These are phyloP conservation scores for Schoenoplectus triqueter DNA, from an alignment of 202 grass and related monocot genomes.

Conservation along the genomic window DNA sequence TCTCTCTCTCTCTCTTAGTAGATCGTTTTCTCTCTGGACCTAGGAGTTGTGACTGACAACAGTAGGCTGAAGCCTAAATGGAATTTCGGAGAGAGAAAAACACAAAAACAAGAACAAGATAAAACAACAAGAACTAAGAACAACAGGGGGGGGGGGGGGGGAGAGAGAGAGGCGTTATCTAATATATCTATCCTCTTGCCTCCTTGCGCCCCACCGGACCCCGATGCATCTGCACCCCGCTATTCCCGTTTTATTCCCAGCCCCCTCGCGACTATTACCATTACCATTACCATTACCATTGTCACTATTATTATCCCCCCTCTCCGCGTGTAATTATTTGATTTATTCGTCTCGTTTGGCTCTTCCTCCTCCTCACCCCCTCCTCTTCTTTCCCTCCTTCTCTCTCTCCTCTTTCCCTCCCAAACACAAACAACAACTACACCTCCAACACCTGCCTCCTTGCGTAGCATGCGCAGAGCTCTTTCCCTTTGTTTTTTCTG, in stretches of 20 bases:
- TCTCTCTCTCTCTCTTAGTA: constrained; percentile 24
- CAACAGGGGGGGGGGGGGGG: too few species aligned
- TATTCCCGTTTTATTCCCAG: constrained; percentile 33
- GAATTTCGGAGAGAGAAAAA: too few species aligned
- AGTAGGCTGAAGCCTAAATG: too few species aligned
- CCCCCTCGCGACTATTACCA: constrained; percentile 36
- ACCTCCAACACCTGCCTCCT: constrained; percentile 20
- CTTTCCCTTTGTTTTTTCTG: constrained; percentile 69
- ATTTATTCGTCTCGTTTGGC: constrained; percentile 19
- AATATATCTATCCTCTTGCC: not conserved
- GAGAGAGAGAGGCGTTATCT: too few species aligned
- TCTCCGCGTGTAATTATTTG: constrained; percentile 27
- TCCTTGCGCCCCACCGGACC: constrained; percentile 29
- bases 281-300: not conserved
- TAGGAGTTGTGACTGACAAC: too few species aligned
- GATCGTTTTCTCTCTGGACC: not conserved
- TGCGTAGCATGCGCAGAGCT: constrained; percentile 60
- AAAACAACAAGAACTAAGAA: too few species aligned
- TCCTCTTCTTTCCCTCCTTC: too few species aligned
- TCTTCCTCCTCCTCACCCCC: not conserved
- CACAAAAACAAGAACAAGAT: too few species aligned
- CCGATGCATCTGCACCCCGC: constrained; percentile 34
- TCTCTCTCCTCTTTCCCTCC: not conserved
- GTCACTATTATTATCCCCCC: too few species aligned
- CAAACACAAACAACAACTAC: constrained; percentile 19